These are phyloP conservation scores for Cercis canadensis DNA, from an alignment of 306 rosid species.

Conservation along the genomic window DNA sequence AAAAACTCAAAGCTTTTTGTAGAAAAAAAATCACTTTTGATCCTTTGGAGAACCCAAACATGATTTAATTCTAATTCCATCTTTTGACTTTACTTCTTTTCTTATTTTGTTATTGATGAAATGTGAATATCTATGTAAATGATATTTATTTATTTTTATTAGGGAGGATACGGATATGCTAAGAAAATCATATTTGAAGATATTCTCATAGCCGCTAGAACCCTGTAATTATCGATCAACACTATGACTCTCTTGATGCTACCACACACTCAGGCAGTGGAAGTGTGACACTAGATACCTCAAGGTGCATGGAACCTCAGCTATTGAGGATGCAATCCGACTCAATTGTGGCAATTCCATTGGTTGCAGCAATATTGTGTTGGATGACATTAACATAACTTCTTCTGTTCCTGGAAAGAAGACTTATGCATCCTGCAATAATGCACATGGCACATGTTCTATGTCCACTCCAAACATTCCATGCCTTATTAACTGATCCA, in stretches of 20 bases:
- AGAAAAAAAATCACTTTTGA: no score
- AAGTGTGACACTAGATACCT: slow-evolving; percentile 43
- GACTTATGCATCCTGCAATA: slow-evolving; percentile 31
- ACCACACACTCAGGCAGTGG: background rate
- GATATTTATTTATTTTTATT: background rate
- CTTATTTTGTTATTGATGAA: background rate
- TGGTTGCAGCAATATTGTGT: slow-evolving; percentile 37
- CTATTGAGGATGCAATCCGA: slow-evolving; percentile 7
- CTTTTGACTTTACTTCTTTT: no score
- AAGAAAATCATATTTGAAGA: slow-evolving; percentile 49
- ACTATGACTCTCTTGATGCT: background rate
- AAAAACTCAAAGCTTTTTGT: no score
- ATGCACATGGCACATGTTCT: slow-evolving; percentile 31
- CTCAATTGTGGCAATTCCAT: slow-evolving; percentile 28
- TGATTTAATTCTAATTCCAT: no score
- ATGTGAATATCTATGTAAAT: background rate
- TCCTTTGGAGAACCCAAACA: no score
- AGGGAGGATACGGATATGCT: slow-evolving; percentile 67
- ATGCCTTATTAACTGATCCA: slow-evolving; percentile 26
- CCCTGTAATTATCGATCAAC: slow-evolving; percentile 52
- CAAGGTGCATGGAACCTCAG: slow-evolving; percentile 47
- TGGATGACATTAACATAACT: slow-evolving; percentile 32
- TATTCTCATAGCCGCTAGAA: slow-evolving; percentile 30
- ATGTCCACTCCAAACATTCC: slow-evolving; percentile 28
- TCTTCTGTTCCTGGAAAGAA: background rate